Evolutionary conservation across 768 basidiomycete species (phyloP).

Genomic region (Leccinum arenicola): DNA sequence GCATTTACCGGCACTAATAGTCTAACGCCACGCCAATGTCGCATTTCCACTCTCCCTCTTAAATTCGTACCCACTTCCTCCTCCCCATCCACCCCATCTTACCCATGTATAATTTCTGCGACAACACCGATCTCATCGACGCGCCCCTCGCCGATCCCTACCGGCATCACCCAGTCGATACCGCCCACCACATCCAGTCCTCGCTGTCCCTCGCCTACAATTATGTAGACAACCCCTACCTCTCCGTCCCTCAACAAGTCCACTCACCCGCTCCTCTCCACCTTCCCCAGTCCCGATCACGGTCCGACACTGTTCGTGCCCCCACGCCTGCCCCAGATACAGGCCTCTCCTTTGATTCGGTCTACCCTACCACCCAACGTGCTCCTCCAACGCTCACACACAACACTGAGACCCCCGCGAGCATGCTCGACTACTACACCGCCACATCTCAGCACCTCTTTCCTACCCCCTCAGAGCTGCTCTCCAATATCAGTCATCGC

Average conservation of each 20-base stretch:
- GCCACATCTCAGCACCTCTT: conserved; percentile 41
- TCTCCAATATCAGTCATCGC: conserved; percentile 39
- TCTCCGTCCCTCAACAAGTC: background rate
- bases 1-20: background rate
- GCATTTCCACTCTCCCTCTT: background rate
- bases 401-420: background rate
- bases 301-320: conserved; percentile 3
- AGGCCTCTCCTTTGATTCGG: conserved; percentile 4
- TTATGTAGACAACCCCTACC: conserved; percentile 14
- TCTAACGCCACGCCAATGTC: conserved; percentile 1
- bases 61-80: background rate
- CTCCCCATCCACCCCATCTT: background rate
- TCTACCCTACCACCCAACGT: conserved; percentile 11
- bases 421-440: conserved; percentile 23
- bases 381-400: background rate
- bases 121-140: conserved; percentile 12
- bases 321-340: conserved; percentile 6
- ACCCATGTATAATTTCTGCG: conserved; percentile 8
- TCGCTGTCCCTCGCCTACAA: conserved; percentile 11
- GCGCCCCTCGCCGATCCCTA: conserved; percentile 2
- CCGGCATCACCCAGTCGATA: background rate
- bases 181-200: background rate
- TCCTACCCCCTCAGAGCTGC: conserved; percentile 64
- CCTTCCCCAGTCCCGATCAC: background rate
- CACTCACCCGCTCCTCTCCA: conserved; percentile 1